Percentiles rank a stretch among this genome's conserved stretches.
Conservation (phyloP, 2,329 filamentous ascomycete species). For the Acephala macrosclerotiorum region DNA sequence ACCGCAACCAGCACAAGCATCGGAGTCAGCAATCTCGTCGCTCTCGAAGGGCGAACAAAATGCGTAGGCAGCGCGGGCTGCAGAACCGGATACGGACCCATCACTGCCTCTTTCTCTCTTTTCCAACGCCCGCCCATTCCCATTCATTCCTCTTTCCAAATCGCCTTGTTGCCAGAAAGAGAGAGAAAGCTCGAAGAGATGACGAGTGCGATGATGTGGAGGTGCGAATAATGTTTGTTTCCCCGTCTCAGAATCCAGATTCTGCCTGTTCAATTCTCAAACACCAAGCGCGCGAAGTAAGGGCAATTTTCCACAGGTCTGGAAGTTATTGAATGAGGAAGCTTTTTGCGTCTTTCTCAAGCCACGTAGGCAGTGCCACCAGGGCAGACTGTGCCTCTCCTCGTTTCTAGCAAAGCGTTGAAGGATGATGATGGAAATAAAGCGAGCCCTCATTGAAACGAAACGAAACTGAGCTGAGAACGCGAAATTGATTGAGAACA, state of each 20-base stretch:
- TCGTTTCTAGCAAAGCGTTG: too few relatives aligned
- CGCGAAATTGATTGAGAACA: constrained; percentile 3
- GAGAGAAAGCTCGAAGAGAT: constrained; percentile 5
- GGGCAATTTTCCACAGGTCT: not conserved
- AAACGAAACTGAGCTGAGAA: constrained; percentile 21
- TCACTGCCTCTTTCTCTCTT: constrained; percentile 13
- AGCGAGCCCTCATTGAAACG: constrained; percentile 15
- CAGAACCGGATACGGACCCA: constrained; percentile 25
- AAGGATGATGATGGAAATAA: too few relatives aligned
- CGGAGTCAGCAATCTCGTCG: constrained; percentile 31
- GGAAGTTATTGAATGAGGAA: not conserved
- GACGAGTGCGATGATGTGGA: constrained; percentile 21
- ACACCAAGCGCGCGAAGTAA: constrained; percentile 22
- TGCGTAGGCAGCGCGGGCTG: constrained; percentile 24
- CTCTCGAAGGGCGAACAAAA: constrained; percentile 20
- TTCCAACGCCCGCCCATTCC: not conserved
- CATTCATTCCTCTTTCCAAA: constrained; percentile 3
- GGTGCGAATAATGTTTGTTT: constrained; percentile 11
- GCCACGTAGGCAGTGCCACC: constrained; percentile 14
- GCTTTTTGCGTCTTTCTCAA: constrained; percentile 6
- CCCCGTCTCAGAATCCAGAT: constrained; percentile 25
- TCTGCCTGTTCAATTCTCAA: constrained; percentile 29
- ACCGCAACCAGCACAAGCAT: constrained; percentile 30
- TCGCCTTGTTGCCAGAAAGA: not conserved
- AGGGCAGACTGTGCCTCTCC: constrained; percentile 6